A percentile compares a stretch with the other conserved stretches of the same genome.
Conservation (phyloP, 345 rosid species). For the Eutrema japonicum region DNA sequence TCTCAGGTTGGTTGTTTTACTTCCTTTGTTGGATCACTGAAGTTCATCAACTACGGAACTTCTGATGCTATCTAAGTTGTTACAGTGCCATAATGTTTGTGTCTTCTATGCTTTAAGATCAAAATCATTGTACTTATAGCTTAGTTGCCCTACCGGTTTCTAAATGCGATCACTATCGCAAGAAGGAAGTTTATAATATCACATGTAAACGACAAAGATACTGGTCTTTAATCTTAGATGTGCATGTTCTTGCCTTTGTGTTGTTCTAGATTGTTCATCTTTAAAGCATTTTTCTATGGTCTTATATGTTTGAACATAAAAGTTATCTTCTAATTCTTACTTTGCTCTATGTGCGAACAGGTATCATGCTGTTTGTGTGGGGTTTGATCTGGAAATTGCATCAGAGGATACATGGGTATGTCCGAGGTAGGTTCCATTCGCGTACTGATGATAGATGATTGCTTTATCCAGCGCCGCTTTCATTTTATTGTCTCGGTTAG, state of each 20-base stretch:
- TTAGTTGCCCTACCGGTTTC: background rate
- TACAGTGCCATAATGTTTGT: constrained; percentile 13
- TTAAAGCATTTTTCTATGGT: constrained; percentile 19
- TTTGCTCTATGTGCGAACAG: constrained; percentile 49
- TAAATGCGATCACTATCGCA: constrained; percentile 4
- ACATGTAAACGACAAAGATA: constrained; percentile 1
- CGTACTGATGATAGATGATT: constrained; percentile 35
- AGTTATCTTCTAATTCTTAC: constrained; percentile 34
- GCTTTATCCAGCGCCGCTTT: constrained; percentile 12
- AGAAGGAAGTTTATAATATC: constrained; percentile 6
- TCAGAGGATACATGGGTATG: constrained; percentile 93
- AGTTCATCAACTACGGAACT: constrained; percentile 28
- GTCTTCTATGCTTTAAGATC: constrained; percentile 6
- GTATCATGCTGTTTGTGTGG: constrained; percentile 99
- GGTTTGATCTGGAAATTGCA: constrained; percentile 83
- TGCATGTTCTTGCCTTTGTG: constrained; percentile 19
- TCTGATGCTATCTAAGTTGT: constrained; percentile 20
- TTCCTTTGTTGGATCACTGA: background rate
- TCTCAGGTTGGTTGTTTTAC: constrained; percentile 3
- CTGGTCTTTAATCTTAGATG: background rate
- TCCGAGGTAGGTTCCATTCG: constrained; percentile 71
- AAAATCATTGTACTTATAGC: background rate
- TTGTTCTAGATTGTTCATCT: constrained; percentile 27
- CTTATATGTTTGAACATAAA: background rate
- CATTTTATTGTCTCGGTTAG: constrained; percentile 10